These are phyloP conservation scores for Coleophoma cylindrospora DNA, from an alignment of 2,329 filamentous ascomycete species.

Conservation along the genomic window DNA sequence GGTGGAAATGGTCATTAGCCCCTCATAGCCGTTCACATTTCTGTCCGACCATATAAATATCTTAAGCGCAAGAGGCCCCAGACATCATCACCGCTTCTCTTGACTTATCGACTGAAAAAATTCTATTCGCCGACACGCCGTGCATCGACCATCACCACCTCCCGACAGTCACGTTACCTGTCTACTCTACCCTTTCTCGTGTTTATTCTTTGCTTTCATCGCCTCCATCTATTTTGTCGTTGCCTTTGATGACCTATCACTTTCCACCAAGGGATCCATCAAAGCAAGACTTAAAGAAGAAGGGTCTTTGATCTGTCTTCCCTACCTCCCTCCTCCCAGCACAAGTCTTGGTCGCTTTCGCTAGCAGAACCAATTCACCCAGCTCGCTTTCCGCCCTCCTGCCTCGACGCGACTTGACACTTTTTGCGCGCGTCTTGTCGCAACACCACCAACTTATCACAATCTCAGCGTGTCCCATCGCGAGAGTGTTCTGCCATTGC, in stretches of 20 bases:
- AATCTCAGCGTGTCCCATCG: background rate
- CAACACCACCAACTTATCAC: background rate
- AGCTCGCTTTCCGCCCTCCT: background rate
- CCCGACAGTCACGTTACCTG: background rate
- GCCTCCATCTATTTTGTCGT: no score
- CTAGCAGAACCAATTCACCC: constrained; percentile 1
- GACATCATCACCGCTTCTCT: background rate
- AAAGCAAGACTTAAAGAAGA: no score
- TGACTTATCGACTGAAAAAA: background rate
- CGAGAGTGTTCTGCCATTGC: no score
- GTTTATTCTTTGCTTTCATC: no score
- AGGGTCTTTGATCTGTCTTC: background rate
- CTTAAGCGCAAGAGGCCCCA: background rate
- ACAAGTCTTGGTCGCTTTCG: background rate
- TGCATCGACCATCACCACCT: background rate
- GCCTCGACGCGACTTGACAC: background rate
- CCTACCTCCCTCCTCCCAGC: background rate
- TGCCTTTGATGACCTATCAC: no score
- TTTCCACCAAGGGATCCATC: background rate
- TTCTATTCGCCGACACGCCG: background rate
- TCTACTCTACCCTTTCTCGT: no score
- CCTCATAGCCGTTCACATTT: no score
- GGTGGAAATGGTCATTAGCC: no score
- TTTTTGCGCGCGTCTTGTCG: background rate
- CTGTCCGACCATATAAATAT: background rate